These are phyloP conservation scores for Botrytis paeoniae DNA, from an alignment of 2,329 filamentous ascomycete genomes.

Conservation along the genomic window DNA sequence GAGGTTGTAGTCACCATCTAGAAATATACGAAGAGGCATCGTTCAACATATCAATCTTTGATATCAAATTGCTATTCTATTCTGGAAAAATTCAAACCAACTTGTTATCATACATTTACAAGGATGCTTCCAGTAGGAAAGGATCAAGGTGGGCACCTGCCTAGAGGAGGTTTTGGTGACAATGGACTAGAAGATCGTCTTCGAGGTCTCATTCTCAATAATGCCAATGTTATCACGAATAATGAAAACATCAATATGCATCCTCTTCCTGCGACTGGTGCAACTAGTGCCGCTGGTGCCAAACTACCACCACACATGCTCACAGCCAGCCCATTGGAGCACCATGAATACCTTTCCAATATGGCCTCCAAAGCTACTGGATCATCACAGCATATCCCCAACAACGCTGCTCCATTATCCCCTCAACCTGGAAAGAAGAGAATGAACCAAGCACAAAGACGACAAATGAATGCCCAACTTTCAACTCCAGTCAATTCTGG, in stretches of 20 bases:
- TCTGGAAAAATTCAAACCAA: neutral
- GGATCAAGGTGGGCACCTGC: conserved; percentile 1
- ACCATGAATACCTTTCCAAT: conserved; percentile 28
- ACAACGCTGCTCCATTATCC: conserved; percentile 2
- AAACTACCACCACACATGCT: conserved; percentile 30
- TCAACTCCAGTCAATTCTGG: conserved; percentile 51
- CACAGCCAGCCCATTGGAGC: conserved; percentile 23
- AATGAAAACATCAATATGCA: conserved; percentile 24
- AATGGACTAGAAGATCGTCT: conserved; percentile 53
- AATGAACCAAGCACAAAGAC: conserved; percentile 60
- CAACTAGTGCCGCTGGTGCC: conserved; percentile 21
- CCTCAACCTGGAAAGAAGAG: conserved; percentile 44
- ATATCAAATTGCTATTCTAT: neutral
- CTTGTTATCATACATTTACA: neutral
- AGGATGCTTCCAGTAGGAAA: conserved; percentile 16
- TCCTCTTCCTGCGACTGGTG: conserved; percentile 26
- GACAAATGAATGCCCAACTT: conserved; percentile 59
- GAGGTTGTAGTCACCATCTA: neutral
- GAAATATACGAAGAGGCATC: neutral
- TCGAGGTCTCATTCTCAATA: conserved; percentile 57
- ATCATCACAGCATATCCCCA: conserved; percentile 26
- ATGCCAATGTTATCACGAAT: conserved; percentile 38
- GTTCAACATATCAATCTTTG: neutral
- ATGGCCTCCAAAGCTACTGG: neutral
- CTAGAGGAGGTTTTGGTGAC: conserved; percentile 14